Base-by-base conservation (phyloP, 192 early-diverging fungal species). In the Linderina pennispora region DNA sequence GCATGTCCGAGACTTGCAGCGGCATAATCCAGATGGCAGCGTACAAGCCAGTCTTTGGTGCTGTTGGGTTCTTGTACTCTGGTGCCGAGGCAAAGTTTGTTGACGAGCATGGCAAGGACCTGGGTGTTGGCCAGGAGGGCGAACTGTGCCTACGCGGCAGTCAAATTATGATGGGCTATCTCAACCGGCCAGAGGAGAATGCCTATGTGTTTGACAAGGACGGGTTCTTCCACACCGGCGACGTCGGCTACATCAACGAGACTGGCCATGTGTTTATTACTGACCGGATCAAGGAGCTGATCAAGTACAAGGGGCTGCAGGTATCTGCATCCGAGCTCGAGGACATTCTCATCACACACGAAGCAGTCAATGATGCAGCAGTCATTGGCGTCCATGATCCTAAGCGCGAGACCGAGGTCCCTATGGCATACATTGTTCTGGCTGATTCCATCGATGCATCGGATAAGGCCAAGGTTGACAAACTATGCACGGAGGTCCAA, bases 251-350 rank as follows among this genome's bases (percentile, higher is more conserved):
- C 4, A 70, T 82, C n/a, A 80, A 87, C 53, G 58, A 76, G 36
- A 44, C 83, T 2, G 84, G 80, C 15, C 47, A 79, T 33, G 63
- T 80, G 36, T 80, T 61, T 53, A 77, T 81, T 24, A 66, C 78
- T 13, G 85, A 83, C 52, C 81, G 94, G 5, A 47, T 87, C 17
- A 94, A 93, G 72, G 87, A 91, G 45, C 77, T 94, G 34, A 93
- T 93, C 67, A 97, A 97, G 57, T 93, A 90, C 81, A 94, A 96
- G 54, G 78, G 82, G 0, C 56, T 77, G 50, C 75, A 79, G 63
- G 85, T 97, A 4, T 74, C 90, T 0, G 90, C 91, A 1, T 87
- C 90, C 4, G 90, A 97, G 58, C 58, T 97, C 4, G 93, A 94
- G 49, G 79, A 77, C 9, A 28, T 84, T 33, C 50, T 92, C 48